Conservation (phyloP, 2,329 filamentous ascomycete genomes). For the Albifimbria verrucaria region DNA sequence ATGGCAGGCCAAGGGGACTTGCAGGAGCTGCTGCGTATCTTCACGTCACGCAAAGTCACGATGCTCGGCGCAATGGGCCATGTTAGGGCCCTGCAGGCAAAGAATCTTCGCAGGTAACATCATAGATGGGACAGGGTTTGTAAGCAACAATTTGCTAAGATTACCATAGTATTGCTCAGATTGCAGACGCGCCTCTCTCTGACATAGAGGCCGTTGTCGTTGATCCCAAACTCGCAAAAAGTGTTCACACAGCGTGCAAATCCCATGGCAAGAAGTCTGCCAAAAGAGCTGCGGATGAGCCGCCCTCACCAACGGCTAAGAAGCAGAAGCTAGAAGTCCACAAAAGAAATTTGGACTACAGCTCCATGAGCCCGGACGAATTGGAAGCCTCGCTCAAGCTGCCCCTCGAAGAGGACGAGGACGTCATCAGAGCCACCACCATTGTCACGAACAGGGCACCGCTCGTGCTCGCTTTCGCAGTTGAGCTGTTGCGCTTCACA, state of each 20-base stretch:
- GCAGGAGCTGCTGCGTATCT: slow-evolving; percentile 57
- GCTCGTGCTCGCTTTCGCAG: slow-evolving; percentile 75
- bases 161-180: slow-evolving; percentile 51
- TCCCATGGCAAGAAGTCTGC: slow-evolving; percentile 40
- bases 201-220: slow-evolving; percentile 43
- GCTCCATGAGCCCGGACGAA: slow-evolving; percentile 48
- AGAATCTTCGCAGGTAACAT: slow-evolving; percentile 52
- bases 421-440: slow-evolving; percentile 52
- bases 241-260: slow-evolving; percentile 53
- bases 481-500: slow-evolving; percentile 70
- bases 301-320: slow-evolving; percentile 19
- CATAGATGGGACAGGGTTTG: neutral
- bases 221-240: slow-evolving; percentile 47
- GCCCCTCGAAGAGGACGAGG: slow-evolving; percentile 55
- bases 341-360: slow-evolving; percentile 33
- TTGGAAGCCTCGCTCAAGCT: slow-evolving; percentile 61
- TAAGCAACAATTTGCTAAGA: neutral
- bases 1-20: slow-evolving; percentile 59
- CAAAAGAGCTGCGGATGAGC: slow-evolving; percentile 25
- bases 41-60: slow-evolving; percentile 56
- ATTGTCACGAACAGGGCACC: slow-evolving; percentile 79
- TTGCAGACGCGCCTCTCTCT: slow-evolving; percentile 45
- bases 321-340: slow-evolving; percentile 29
- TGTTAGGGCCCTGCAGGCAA: slow-evolving; percentile 54
- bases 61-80: slow-evolving; percentile 59